Evolutionary conservation across 1,284 basidiomycete species (phyloP), one percentile per base, ranked within the genome.

Genomic region (Cryptococcus sp.): DNA sequence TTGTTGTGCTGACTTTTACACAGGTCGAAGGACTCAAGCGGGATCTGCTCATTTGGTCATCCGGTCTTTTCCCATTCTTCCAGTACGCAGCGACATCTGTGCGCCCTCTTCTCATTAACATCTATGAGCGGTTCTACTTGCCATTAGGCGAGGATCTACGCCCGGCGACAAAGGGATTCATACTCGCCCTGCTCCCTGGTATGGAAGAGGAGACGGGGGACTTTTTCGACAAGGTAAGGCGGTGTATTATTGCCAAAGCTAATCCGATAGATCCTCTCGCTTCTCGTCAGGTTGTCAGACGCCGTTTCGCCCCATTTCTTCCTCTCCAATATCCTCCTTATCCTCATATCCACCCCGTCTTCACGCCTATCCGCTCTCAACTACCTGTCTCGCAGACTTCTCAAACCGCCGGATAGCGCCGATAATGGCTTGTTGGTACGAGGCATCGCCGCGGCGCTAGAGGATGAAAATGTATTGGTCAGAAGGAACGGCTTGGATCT

Each of bases 41-140:
- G 46, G 96, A 99, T 79, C 81, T 99, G 5, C 83, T 89, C 1
- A 82, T 98, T 17, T 99, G 96, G 96, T 93, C 93, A 0, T 89
- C 92, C 5, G 96, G 96, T 3, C 78, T 99, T 10, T 95, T 99
- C 70, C 96, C 96, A 0, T 99, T 99, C 84, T 98, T 98, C 74
- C 93, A 97, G 77, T 97, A 93, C 77, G 93, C 96, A 5, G 89
- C 94, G 16, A 99, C 93, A 6, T 93, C 92, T 20, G 93, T 95
- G 57, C 90, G 94, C 86, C 93, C 93, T 1, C 84, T 87, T 11
- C 81, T 97, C 1, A 83, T 97, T 49, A 89, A 87, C 65, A 83
- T 97, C 13, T 96, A 91, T 69, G 90, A 95, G 67, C 89, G 85
- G 2, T 86, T 91, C 79, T 99, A 96, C 75, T 80, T 99, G 4